Conservation (phyloP, 176 grass and related monocot species). For the Canna indica region DNA sequence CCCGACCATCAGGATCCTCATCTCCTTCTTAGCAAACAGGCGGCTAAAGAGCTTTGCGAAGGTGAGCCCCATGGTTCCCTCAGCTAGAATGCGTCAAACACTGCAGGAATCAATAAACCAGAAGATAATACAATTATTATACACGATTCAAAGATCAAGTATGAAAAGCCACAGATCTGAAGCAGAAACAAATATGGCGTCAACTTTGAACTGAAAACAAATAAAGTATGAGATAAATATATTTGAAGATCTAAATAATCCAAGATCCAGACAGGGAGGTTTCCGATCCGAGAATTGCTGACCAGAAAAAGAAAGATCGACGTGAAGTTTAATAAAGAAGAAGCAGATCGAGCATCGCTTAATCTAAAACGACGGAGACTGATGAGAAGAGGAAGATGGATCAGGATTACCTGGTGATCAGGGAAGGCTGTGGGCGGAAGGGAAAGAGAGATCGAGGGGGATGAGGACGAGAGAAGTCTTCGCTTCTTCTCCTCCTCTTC, state of each 20-base stretch:
- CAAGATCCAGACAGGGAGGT: not conserved
- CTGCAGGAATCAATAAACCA: not conserved
- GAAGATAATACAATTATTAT: not conserved
- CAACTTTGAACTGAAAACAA: not conserved
- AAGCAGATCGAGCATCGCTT: not conserved
- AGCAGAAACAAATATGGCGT: not conserved
- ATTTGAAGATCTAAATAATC: not conserved
- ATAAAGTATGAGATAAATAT: not conserved
- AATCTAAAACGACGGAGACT: not conserved
- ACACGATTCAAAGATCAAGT: not conserved
- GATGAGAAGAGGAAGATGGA: not conserved
- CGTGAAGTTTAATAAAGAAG: not conserved
- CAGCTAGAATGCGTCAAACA: not conserved
- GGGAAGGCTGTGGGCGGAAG: not conserved
- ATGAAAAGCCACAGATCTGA: not conserved
- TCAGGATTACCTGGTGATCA: not conserved
- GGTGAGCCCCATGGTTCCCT: not conserved
- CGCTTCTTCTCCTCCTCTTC: not conserved
- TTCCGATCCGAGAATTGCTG: not conserved
- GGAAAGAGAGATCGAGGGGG: not conserved
- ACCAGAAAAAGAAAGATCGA: not conserved
- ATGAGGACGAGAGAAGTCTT: slow-evolving; percentile 5
- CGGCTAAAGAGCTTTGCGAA: slow-evolving; percentile 13
- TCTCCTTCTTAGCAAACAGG: slow-evolving; percentile 12
- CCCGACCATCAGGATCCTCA: slow-evolving; percentile 10